Base-by-base conservation (phyloP, 1,284 basidiomycete species). In the Apiotrichum veenhuisii region DNA sequence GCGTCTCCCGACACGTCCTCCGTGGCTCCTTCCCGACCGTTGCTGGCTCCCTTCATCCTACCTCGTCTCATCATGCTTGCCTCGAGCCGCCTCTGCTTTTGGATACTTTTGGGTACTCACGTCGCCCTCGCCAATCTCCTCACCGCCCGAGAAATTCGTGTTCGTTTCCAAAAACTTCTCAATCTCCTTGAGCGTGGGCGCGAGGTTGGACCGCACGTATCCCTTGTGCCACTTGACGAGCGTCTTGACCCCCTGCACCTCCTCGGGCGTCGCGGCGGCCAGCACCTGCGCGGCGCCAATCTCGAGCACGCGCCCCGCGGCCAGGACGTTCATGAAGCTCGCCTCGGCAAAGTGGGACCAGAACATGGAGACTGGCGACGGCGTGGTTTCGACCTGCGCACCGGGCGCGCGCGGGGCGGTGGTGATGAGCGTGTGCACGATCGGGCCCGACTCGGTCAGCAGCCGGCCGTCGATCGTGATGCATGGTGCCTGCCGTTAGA, bases 341-440 rank as follows among this genome's bases (percentile, higher is more conserved):
- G 67, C 73, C 52, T 75, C 73, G 41, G 65, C 23, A 46, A 68
- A 74, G 61, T 72, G 68, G 42, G 52, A 48, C 71, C 71, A 75
- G 62, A 66, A 75, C 12, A 63, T 46, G 11, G 59, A 61, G 27
- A 55, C 42, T 23, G 63, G 54, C 9, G 61, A 62, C 1, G 68
- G 51, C 2, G 47, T 54, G 4, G 47, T 12, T 48, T 72, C 68
- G 5, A 70, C 56, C 9, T 27, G 25, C 11, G 41, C 15, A 15
- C 12, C 3, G 11, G 30, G 20, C 11, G 47, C 36, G 3, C 30
- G 2, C 23, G 50, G 14, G 47, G 50, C 53, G 7, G 17, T 15
- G 7, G 38, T 18, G 2, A 74, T 58, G 25, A 73, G 58, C 7
- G 61, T 48, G 46, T 66, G 59, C 42, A 71, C 57, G 52, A 75